Conservation (phyloP, 2,329 filamentous ascomycete genomes). For the Rhinocladiella similis region DNA sequence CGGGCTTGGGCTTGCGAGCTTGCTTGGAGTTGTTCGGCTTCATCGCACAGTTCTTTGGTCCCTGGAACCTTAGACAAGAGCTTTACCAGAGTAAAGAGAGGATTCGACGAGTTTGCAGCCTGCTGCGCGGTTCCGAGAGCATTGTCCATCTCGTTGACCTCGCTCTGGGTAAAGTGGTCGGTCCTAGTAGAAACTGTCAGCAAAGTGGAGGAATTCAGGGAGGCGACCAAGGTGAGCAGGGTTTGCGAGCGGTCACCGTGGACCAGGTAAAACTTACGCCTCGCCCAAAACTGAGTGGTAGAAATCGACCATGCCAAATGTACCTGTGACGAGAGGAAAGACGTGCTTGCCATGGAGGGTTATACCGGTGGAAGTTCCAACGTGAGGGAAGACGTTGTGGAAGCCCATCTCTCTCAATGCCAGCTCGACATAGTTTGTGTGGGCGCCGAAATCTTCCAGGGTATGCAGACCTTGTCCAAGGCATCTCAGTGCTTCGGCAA, state of each 20-base stretch:
- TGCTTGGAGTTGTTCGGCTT: conserved; percentile 64
- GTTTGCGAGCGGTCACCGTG: too few relatives aligned
- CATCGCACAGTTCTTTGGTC: conserved; percentile 65
- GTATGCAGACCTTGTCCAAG: conserved; percentile 76
- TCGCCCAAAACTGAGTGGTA: conserved; percentile 75
- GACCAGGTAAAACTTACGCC: conserved; percentile 41
- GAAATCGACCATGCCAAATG: conserved; percentile 81
- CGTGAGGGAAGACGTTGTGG: conserved; percentile 70
- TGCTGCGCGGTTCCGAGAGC: conserved; percentile 70
- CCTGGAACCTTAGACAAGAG: conserved; percentile 74
- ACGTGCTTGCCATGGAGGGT: conserved; percentile 65
- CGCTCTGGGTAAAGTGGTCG: conserved; percentile 81
- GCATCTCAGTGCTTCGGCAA: conserved; percentile 77
- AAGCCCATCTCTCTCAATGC: conserved; percentile 72
- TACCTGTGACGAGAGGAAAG: conserved; percentile 70
- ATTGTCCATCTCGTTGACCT: conserved; percentile 77
- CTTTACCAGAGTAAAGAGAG: conserved; percentile 65
- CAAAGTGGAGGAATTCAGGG: too few relatives aligned
- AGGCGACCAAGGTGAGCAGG: too few relatives aligned
- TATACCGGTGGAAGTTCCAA: conserved; percentile 66
- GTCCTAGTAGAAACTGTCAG: conserved; percentile 38
- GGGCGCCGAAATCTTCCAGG: conserved; percentile 75
- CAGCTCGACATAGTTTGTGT: conserved; percentile 82
- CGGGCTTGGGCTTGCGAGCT: conserved; percentile 64
- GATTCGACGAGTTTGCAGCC: conserved; percentile 42